Conservation (phyloP, 148 eudicot species). For the Camellia sinensis region DNA sequence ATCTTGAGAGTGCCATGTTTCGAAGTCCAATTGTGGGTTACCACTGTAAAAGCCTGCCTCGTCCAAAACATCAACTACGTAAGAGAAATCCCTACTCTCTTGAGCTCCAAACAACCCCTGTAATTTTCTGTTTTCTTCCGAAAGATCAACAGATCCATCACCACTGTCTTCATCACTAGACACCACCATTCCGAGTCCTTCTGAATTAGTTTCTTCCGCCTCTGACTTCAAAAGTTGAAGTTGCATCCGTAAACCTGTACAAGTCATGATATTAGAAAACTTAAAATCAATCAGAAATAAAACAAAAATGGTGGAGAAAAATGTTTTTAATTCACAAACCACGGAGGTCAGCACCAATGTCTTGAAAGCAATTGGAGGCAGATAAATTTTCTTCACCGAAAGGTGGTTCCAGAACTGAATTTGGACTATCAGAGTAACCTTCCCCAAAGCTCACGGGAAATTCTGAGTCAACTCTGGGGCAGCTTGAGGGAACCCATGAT, state of each 20-base stretch:
- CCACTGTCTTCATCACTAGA: conserved; percentile 57
- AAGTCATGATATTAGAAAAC: conserved; percentile 9
- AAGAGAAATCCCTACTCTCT: conserved; percentile 57
- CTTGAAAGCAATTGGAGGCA: conserved; percentile 23
- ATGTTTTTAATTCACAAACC: conserved; percentile 33
- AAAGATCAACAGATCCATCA: conserved; percentile 29
- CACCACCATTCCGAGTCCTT: conserved; percentile 46
- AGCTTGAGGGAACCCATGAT: conserved; percentile 6
- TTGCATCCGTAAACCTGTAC: conserved; percentile 40
- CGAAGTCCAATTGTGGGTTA: conserved; percentile 30
- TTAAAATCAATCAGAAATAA: neutral
- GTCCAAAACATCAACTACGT: conserved; percentile 66
- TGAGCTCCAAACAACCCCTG: conserved; percentile 27
- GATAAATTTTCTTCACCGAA: conserved; percentile 28
- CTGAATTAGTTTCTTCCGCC: conserved; percentile 50
- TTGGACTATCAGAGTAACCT: conserved; percentile 41
- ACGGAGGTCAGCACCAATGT: conserved; percentile 24
- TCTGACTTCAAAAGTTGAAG: conserved; percentile 41
- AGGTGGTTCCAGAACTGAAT: conserved; percentile 38
- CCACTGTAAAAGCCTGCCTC: conserved; percentile 40
- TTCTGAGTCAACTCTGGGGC: conserved; percentile 26
- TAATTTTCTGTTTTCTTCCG: conserved; percentile 28
- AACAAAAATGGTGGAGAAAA: neutral
- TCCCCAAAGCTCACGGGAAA: conserved; percentile 36
- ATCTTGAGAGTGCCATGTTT: conserved; percentile 38